phyloP scores from a whole-genome alignment of 2,329 filamentous ascomycete species.

The Neofusicoccum ribis region DNA sequence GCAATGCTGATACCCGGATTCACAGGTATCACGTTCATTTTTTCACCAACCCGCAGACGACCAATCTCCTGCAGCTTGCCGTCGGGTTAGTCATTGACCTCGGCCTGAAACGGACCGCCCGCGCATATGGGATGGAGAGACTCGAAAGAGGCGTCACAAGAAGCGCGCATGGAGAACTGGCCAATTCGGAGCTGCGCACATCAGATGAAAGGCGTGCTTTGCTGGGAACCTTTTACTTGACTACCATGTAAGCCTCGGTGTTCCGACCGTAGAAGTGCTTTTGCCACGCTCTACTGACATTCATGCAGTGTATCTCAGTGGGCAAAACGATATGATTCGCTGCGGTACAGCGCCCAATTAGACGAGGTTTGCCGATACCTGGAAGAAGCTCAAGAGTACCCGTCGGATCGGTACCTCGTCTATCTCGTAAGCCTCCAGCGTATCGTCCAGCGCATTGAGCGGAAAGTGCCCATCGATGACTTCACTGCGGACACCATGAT shows the following conservation, averaged over 20 bases:
- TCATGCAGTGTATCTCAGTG: constrained; percentile 10
- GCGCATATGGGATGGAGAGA: constrained; percentile 19
- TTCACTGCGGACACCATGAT: constrained; percentile 14
- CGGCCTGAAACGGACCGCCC: constrained; percentile 35
- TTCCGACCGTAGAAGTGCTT: neutral
- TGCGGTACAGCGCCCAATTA: constrained; percentile 20
- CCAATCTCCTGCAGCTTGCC: constrained; percentile 43
- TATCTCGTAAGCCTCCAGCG: constrained; percentile 19
- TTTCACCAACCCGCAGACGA: constrained; percentile 40
- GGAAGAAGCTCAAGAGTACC: constrained; percentile 15
- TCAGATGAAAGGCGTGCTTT: constrained; percentile 43
- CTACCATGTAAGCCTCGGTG: constrained; percentile 32
- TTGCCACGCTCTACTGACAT: neutral
- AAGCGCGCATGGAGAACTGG: constrained; percentile 22
- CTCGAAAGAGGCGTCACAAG: constrained; percentile 4
- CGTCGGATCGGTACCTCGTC: constrained; percentile 19
- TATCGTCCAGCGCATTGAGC: constrained; percentile 20
- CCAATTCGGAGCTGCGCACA: constrained; percentile 33
- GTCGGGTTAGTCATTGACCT: constrained; percentile 43
- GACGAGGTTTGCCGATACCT: constrained; percentile 16
- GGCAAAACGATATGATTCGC: constrained; percentile 14
- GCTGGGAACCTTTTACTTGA: constrained; percentile 44
- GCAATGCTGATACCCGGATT: constrained; percentile 4
- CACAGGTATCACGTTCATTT: constrained; percentile 44
- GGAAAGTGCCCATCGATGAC: constrained; percentile 18